Evolutionary conservation across 768 basidiomycete genomes (phyloP).

Genomic region (Kwoniella dejecticola): DNA sequence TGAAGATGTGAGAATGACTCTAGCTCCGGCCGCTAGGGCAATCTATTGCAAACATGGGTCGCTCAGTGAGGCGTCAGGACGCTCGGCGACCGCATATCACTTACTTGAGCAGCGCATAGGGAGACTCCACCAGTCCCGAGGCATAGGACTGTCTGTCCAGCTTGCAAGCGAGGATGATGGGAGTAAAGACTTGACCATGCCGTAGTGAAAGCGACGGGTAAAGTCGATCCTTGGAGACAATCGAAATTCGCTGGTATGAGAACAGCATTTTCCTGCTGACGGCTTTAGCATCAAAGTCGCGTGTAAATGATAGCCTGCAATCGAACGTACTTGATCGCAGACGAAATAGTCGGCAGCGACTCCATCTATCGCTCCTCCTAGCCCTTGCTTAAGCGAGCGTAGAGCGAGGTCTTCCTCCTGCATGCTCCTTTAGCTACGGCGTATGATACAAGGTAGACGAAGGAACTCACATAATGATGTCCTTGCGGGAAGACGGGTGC

Average conservation of each 20-base stretch:
- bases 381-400: constrained; percentile 33
- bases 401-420: constrained; percentile 47
- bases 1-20: constrained; percentile 69
- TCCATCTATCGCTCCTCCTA: constrained; percentile 48
- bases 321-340: constrained; percentile 27
- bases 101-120: constrained; percentile 59
- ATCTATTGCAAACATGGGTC: constrained; percentile 58
- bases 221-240: constrained; percentile 67
- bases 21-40: constrained; percentile 66
- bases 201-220: constrained; percentile 67
- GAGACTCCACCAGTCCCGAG: constrained; percentile 48
- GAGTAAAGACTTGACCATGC: constrained; percentile 64
- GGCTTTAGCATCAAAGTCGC: background rate
- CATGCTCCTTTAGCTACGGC: background rate
- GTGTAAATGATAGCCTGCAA: too few relatives aligned
- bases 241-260: constrained; percentile 64
- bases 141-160: constrained; percentile 62
- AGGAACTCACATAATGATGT: constrained; percentile 37
- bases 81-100: background rate
- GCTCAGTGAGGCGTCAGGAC: background rate
- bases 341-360: constrained; percentile 49
- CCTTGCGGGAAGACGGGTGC: constrained; percentile 42
- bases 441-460: too few relatives aligned
- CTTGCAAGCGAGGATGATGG: constrained; percentile 58
- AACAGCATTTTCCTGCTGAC: constrained; percentile 58